phyloP scores from a whole-genome alignment of 2,329 filamentous ascomycete species.

The Alternaria metachromatica region DNA sequence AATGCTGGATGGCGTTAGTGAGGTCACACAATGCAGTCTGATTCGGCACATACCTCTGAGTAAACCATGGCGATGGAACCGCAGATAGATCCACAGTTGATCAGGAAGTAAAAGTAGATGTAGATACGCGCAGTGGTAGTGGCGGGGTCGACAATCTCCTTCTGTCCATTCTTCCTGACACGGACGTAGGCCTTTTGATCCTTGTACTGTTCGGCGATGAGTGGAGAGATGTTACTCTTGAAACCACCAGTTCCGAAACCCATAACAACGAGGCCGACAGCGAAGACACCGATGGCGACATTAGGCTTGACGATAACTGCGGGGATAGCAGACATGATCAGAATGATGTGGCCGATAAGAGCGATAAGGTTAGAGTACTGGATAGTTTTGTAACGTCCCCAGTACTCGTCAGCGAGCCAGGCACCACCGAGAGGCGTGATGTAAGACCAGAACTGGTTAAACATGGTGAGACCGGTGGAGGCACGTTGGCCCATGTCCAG shows the following conservation, averaged over 20 bases:
- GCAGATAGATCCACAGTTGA: constrained; percentile 49
- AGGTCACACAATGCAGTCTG: not conserved
- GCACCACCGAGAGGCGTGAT: constrained; percentile 65
- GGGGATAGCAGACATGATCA: constrained; percentile 64
- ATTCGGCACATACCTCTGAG: constrained; percentile 11
- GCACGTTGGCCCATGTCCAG: constrained; percentile 63
- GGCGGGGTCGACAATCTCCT: constrained; percentile 70
- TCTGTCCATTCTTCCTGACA: constrained; percentile 49
- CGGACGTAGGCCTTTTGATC: constrained; percentile 38
- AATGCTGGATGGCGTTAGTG: not conserved
- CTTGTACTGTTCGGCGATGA: constrained; percentile 65
- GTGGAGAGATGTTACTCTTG: constrained; percentile 68
- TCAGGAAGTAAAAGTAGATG: constrained; percentile 44
- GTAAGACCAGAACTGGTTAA: constrained; percentile 64
- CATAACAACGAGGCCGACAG: constrained; percentile 66
- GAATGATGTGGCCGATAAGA: constrained; percentile 62
- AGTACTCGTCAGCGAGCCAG: constrained; percentile 65
- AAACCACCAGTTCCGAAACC: constrained; percentile 73
- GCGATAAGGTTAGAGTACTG: constrained; percentile 64
- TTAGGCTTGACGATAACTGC: constrained; percentile 56
- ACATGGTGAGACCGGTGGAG: constrained; percentile 59
- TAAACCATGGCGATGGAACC: constrained; percentile 49
- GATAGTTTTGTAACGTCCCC: constrained; percentile 67
- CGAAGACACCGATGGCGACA: constrained; percentile 60
- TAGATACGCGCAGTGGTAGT: constrained; percentile 71